Base-by-base conservation (phyloP, 192 early-diverging fungal genomes). In the Dimargaris cristalligena region DNA sequence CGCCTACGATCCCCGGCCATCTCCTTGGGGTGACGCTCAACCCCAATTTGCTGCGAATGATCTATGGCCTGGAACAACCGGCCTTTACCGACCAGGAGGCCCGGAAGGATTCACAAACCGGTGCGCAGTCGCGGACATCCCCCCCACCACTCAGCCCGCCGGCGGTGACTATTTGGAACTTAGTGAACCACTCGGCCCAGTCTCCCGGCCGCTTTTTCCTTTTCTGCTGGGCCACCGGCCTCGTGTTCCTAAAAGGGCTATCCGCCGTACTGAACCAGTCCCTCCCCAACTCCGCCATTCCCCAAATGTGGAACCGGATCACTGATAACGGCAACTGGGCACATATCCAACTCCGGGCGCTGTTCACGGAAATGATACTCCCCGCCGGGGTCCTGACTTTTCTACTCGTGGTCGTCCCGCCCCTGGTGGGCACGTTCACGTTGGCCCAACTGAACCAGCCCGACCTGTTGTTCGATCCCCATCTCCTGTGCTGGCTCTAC, bases 391-490 rank as follows among this genome's bases (percentile, higher is more conserved):
- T 26, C 34, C 34, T 35, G 14, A 57, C 55, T 4, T 57, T 65
- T 33, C 68, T 71, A 46, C 44, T 63, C 25, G 74, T 66, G 0
- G 44, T 58, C 0, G 58, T 69, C 50, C 68, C 71, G 20, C 65
- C 47, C 13, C 46, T 70, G 18, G 31, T 67, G 20, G 46, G 11
- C 52, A 60, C 59, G 16, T 58, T 80, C 29, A 60, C 68, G 0
- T 2, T 68, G 0, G 44, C 62, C n/a, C 50, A 64, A 3, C 35
- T 70, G 30, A 26, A 4, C 26, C 29, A 44, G 6, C 16, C 68
- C 23, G 41, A 70, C 25, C 26, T 38, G 34, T 30, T 74, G 51
- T 31, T 61, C 4, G 58, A 69, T 11, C 34, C 65, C 20, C 44
- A 50, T 6, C 38, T 74, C 28, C 59, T 71, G 29, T 68, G 68